phyloP scores from a whole-genome alignment of 768 basidiomycete species.

The Amanita pallidorosea region DNA sequence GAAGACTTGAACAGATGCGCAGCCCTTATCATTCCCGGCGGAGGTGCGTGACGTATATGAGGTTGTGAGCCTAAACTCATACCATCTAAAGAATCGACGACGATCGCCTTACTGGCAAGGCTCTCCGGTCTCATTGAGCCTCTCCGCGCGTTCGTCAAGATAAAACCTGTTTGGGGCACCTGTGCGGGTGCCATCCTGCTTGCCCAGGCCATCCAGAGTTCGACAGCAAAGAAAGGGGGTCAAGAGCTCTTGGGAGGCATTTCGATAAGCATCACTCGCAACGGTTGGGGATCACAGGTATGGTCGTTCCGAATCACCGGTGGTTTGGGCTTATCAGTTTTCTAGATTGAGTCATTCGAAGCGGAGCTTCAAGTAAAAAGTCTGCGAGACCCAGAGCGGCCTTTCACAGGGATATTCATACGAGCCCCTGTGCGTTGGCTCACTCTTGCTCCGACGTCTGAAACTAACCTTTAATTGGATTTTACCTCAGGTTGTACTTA shows the following conservation, averaged over 20 bases:
- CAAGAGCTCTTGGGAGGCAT: constrained; percentile 81
- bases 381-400: constrained; percentile 43
- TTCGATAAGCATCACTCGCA: constrained; percentile 70
- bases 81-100: constrained; percentile 65
- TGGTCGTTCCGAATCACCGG: neutral
- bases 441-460: neutral
- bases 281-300: constrained; percentile 93
- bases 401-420: constrained; percentile 86
- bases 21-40: constrained; percentile 89
- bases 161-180: constrained; percentile 86
- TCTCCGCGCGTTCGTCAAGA: constrained; percentile 57
- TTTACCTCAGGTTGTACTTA: constrained; percentile 47
- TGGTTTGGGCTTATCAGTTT: no score
- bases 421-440: constrained; percentile 67
- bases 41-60: constrained; percentile 36
- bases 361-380: constrained; percentile 56
- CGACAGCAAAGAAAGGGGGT: constrained; percentile 63
- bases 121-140: constrained; percentile 74
- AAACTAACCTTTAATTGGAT: neutral
- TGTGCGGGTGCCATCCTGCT: constrained; percentile 94
- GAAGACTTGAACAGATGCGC: constrained; percentile 71
- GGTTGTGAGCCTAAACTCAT: neutral
- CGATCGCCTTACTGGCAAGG: constrained; percentile 71
- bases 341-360: constrained; percentile 85
- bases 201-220: constrained; percentile 55